Percentiles rank a stretch among this genome's conserved stretches.
phyloP scores from a whole-genome alignment of 768 basidiomycete genomes.

The Ramaria sp. region DNA sequence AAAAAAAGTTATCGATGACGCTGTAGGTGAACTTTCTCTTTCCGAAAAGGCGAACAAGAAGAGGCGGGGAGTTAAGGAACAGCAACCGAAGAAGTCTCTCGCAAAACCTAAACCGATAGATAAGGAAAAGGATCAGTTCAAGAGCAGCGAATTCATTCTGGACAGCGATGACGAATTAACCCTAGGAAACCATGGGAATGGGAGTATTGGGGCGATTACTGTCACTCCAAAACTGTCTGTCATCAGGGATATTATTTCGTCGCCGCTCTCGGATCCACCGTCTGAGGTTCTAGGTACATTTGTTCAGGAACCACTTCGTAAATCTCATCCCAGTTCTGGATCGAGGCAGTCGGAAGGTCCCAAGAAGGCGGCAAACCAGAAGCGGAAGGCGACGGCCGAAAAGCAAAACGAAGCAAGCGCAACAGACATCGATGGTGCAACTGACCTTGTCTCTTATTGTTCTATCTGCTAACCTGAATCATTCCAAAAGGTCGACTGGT shows the following conservation, averaged over 20 bases:
- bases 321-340: too few relatives aligned
- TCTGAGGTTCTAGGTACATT: neutral
- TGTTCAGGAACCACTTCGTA: neutral
- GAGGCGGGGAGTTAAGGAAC: neutral
- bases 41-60: neutral
- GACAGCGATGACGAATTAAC: slow-evolving; percentile 20
- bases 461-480: neutral
- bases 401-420: neutral
- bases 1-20: neutral
- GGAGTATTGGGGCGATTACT: neutral
- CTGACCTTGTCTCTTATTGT: neutral
- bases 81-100: neutral
- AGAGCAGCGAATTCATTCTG: slow-evolving; percentile 33
- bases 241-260: neutral
- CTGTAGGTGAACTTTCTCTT: neutral
- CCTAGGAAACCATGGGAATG: neutral
- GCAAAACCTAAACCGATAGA: slow-evolving; percentile 19
- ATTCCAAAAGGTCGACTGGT: neutral
- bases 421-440: neutral
- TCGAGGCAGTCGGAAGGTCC: neutral
- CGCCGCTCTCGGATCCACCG: neutral
- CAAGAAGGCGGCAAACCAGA: neutral
- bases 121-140: slow-evolving; percentile 23
- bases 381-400: neutral
- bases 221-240: neutral